Evolutionary conservation across 805 yeast genomes (phyloP), one percentile per base, ranked within the genome.

Genomic region (Priceomyces medius): DNA sequence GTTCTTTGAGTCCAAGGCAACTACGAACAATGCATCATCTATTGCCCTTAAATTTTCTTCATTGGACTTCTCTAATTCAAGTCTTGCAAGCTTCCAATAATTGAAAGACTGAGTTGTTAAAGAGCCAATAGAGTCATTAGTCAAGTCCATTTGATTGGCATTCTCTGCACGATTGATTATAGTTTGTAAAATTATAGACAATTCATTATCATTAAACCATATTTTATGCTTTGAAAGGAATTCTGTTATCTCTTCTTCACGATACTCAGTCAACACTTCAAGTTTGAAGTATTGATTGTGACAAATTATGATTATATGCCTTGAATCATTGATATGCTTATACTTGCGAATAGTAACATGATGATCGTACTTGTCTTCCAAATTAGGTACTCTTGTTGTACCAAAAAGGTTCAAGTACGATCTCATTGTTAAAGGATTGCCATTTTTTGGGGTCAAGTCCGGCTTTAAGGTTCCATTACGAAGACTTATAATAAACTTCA

Each of bases 361-460:
- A 28, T 52, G 56, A 16, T 48, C 43, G 27, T 55, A 54, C 26
- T 59, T 60, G 1, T 33, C 49, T 8, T 32, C 38, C 13, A 40
- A 28, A 23, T 55, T 61, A 0, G 76, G 76, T 7, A 66, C 60
- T 43, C 90, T 71, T 0, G 89, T 77, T 5, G 88, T 74, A 7
- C 88, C 89, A 59, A 85, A 85, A 18, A 85, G 59, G 48, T 81
- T 81, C 42, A 64, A 59, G 58, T 83, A 84, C 20, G 89, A 81
- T 23, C 69, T 68, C 91, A 85, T 85, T 7, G 88, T 76, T 40
- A 83, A 63, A 0, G 81, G 79, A 14, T 61, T 66, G 1, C 71
- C 71, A 31, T 66, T 65, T 37, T 68, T 70, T 2, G 83, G 79
- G 18, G 80, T 66, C n/a, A 60, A 38, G 58, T 85, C 95, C 0